Evolutionary conservation across 768 basidiomycete species (phyloP).

Genomic region (Baorangia bicolor): DNA sequence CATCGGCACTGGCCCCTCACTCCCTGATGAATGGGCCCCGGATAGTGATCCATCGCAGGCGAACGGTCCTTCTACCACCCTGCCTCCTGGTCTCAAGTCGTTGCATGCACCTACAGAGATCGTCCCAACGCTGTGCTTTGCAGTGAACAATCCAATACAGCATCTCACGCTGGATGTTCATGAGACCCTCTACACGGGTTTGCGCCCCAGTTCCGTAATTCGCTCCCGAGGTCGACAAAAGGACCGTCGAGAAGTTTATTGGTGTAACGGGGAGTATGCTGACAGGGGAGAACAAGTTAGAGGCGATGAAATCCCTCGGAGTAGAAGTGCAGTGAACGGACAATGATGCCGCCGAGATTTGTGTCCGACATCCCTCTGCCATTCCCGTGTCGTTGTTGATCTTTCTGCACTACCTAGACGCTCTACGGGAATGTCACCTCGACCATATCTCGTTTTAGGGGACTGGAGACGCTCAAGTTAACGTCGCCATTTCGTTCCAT

Average conservation of each 20-base stretch:
- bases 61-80: neutral
- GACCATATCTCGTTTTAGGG: too few relatives aligned
- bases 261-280: too few relatives aligned
- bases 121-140: conserved; percentile 17
- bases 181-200: conserved; percentile 29
- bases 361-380: too few relatives aligned
- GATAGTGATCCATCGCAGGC: neutral
- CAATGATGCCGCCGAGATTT: too few relatives aligned
- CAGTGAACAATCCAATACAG: conserved; percentile 17
- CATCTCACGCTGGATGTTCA: conserved; percentile 25
- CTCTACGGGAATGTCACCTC: too few relatives aligned
- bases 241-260: conserved; percentile 34
- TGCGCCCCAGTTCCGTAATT: conserved; percentile 28
- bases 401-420: too few relatives aligned
- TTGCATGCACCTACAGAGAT: conserved; percentile 29
- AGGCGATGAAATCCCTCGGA: too few relatives aligned
- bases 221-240: conserved; percentile 34
- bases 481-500: too few relatives aligned
- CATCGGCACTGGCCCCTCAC: neutral
- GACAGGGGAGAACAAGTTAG: too few relatives aligned
- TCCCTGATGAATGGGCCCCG: conserved; percentile 12
- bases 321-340: too few relatives aligned
- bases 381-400: too few relatives aligned
- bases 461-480: too few relatives aligned
- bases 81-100: conserved; percentile 27